Evolutionary conservation across 345 rosid genomes (phyloP).

Genomic region (Hevea brasiliensis): DNA sequence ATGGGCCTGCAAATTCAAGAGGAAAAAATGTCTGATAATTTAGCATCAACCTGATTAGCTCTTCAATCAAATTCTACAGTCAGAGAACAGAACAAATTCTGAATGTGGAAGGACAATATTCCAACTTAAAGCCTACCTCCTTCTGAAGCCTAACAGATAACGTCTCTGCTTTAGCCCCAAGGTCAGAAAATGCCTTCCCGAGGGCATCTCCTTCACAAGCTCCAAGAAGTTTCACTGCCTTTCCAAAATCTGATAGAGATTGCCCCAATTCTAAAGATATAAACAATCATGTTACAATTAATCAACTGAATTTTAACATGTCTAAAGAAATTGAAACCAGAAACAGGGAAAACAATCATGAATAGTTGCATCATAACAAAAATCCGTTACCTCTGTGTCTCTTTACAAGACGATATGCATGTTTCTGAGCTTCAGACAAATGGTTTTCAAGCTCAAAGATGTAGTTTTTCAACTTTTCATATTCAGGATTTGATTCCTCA

Average conservation of each 20-base stretch:
- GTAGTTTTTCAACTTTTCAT: conserved; percentile 90
- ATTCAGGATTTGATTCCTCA: conserved; percentile 89
- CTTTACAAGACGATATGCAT: conserved; percentile 94
- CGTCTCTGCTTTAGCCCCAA: conserved; percentile 81
- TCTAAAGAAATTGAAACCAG: not conserved
- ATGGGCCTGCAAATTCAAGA: conserved; percentile 57
- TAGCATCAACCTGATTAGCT: conserved; percentile 1
- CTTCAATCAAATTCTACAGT: not conserved
- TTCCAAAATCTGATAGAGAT: conserved; percentile 89
- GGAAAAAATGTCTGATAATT: conserved; percentile 8
- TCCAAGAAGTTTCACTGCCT: conserved; percentile 91
- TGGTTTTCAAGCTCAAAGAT: conserved; percentile 96
- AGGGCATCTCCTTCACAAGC: conserved; percentile 81
- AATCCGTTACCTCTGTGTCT: conserved; percentile 78
- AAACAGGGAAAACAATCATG: not conserved
- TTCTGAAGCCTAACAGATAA: conserved; percentile 76
- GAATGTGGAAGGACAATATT: not conserved
- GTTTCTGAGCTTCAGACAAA: conserved; percentile 93
- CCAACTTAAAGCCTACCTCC: conserved; percentile 57
- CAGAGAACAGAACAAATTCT: not conserved
- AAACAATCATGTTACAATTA: conserved; percentile 14
- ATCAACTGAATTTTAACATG: not conserved
- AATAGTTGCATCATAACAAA: not conserved
- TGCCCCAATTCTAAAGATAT: conserved; percentile 72
- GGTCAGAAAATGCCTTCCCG: conserved; percentile 84